Conservation (phyloP, 176 grass and related monocot species). For the Alloteropsis semialata region DNA sequence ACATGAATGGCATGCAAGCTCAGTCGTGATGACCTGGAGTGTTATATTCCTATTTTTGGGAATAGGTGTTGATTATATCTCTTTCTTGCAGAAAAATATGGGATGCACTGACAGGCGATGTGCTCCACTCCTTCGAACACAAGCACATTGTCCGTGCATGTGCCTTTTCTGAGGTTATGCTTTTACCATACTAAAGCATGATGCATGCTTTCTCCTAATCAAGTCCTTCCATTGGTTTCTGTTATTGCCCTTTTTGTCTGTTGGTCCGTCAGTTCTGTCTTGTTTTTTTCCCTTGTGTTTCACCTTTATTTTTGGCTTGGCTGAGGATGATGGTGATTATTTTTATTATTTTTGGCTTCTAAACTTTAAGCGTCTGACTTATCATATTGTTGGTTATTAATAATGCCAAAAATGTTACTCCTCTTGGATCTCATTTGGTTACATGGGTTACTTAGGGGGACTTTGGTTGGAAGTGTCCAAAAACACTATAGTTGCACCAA, state of each 20-base stretch:
- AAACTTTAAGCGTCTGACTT: not conserved
- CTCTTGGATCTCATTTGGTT: not conserved
- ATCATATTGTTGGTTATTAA: slow-evolving; percentile 2
- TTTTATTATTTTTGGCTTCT: not conserved
- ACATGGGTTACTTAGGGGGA: not conserved
- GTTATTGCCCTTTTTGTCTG: not conserved
- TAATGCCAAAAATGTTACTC: not conserved
- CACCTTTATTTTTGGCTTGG: not conserved
- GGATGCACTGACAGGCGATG: slow-evolving; percentile 90
- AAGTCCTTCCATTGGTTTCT: not conserved
- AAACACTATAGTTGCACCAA: not conserved
- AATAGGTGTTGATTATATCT: slow-evolving; percentile 1
- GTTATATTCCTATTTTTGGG: not conserved
- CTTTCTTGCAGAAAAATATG: slow-evolving; percentile 85
- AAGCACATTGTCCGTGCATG: slow-evolving; percentile 97
- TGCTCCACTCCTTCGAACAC: slow-evolving; percentile 93
- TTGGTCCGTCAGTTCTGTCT: not conserved
- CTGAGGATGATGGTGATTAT: not conserved
- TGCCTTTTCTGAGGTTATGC: slow-evolving; percentile 89
- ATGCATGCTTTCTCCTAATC: not conserved
- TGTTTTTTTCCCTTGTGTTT: not conserved
- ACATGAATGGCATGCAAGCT: not conserved
- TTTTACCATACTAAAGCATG: slow-evolving; percentile 14
- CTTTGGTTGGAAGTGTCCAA: not conserved
- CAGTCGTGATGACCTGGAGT: not conserved